These are phyloP conservation scores for Ophiostoma perfectum DNA, from an alignment of 2,329 filamentous ascomycete species.

Conservation along the genomic window DNA sequence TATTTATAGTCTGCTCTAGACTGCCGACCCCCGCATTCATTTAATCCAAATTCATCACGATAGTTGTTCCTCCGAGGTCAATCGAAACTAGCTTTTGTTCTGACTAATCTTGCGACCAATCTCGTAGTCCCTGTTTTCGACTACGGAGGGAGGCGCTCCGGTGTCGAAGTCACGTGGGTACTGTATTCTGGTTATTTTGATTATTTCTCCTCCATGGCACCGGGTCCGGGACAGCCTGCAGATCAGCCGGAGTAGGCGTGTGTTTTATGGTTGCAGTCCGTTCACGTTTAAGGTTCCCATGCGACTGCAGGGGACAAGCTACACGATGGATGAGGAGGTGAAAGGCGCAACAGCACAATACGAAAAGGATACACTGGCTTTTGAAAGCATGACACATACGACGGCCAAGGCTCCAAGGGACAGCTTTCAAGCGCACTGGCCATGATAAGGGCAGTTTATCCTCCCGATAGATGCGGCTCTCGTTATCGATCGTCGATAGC, in stretches of 20 bases:
- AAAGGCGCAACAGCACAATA: background rate
- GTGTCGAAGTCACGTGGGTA: background rate
- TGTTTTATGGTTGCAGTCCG: background rate
- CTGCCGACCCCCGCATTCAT: background rate
- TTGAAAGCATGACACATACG: background rate
- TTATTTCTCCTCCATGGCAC: background rate
- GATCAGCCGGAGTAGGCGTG: background rate
- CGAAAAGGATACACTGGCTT: background rate
- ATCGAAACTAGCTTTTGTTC: background rate
- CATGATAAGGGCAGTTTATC: too few relatives aligned
- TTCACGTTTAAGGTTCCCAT: background rate
- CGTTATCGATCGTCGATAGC: too few relatives aligned
- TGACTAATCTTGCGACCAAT: background rate
- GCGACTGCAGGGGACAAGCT: background rate
- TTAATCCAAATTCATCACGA: background rate
- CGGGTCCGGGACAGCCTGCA: background rate
- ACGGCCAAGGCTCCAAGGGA: too few relatives aligned
- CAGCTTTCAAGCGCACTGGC: too few relatives aligned
- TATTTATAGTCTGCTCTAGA: background rate
- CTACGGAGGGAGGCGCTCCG: background rate
- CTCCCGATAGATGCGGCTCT: too few relatives aligned
- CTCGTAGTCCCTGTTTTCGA: background rate
- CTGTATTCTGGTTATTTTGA: too few relatives aligned
- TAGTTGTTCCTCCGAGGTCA: background rate
- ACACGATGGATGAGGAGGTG: too few relatives aligned